Evolutionary conservation across 108 stramenopile genomes (phyloP).

Genomic region (Discostella stelligeroides): DNA sequence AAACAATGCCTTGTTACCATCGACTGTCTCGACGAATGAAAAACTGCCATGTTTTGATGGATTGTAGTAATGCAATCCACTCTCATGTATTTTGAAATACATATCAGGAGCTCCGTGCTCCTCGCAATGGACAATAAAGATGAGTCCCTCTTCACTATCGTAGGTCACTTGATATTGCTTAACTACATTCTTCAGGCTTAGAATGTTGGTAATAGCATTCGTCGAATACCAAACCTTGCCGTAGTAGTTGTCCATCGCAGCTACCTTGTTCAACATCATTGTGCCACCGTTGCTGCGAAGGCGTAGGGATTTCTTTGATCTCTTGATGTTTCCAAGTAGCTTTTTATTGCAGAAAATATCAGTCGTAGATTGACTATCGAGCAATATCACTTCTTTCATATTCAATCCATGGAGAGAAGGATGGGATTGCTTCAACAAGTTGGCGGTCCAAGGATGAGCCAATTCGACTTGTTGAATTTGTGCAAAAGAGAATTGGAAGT

Average conservation of each 20-base stretch:
- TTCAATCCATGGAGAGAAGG: not conserved
- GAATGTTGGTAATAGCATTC: constrained; percentile 11
- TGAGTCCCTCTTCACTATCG: not conserved
- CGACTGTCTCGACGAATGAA: too few species aligned
- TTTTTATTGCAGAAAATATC: too few species aligned
- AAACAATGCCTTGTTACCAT: too few species aligned
- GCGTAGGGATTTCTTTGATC: not conserved
- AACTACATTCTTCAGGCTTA: not conserved
- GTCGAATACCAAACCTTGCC: not conserved
- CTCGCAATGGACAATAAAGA: too few species aligned
- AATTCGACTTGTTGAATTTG: too few species aligned
- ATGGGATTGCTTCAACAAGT: not conserved
- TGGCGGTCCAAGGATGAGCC: not conserved
- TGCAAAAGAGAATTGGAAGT: constrained; percentile 11
- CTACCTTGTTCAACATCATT: not conserved
- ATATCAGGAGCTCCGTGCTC: not conserved
- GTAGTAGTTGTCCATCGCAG: not conserved
- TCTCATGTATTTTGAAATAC: not conserved
- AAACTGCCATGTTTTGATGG: too few species aligned
- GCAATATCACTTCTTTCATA: not conserved
- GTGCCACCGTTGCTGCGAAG: constrained; percentile 9
- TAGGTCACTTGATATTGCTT: constrained; percentile 5
- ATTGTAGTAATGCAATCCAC: too few species aligned
- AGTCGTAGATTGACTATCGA: too few species aligned
- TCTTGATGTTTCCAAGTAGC: not conserved